Base-by-base conservation (phyloP, 352 stramenopile species). In the Globisporangium iwayamae region DNA sequence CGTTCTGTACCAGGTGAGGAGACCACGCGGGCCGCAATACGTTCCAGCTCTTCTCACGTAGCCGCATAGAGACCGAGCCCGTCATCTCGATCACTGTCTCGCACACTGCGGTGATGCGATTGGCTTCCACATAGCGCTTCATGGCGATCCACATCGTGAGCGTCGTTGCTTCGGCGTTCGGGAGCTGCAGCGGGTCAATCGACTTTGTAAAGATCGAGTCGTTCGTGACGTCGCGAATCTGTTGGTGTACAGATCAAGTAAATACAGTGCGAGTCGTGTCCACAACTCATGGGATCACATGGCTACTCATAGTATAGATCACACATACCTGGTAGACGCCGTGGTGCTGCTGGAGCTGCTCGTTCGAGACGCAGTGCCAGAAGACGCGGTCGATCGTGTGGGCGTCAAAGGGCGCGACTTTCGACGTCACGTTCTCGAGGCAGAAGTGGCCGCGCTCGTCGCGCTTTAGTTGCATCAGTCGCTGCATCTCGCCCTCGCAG, bases 11-110 rank as follows among this genome's bases (percentile, higher is more conserved):
- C 20, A 61, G 36, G 38, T 30, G 46, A 11, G 46, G 46, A 7
- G 46, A 52, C 9, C 34, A 16, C 52, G 34, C 30, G 2, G 52
- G 36, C 8, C 52, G 52, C 30, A 58, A 30, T 4, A 58, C 52
- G 28, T 63, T 76, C 70, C 68, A 76, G n/a, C 70, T 71, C 62
- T 68, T 72, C 18, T 78, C 70, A 28, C 47, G 71, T 14, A 80
- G 45, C 4, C 68, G 65, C 2, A 80, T 59, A 20, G 55, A 72
- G 1, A 74, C 38, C 0, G 63, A 68, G 20, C 68, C 70, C 2
- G 68, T 59, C 18, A 74, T 78, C 39, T 78, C 55, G 1, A 80
- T 63, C 38, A 69, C 59, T 11, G 62, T 65, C 34, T 50, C 69
- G 67, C 72, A 79, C 10, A 79, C 64, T 18, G 73, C 69, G 4